Base-by-base conservation (phyloP, 1,284 basidiomycete species). In the Papiliotrema flavescens region DNA sequence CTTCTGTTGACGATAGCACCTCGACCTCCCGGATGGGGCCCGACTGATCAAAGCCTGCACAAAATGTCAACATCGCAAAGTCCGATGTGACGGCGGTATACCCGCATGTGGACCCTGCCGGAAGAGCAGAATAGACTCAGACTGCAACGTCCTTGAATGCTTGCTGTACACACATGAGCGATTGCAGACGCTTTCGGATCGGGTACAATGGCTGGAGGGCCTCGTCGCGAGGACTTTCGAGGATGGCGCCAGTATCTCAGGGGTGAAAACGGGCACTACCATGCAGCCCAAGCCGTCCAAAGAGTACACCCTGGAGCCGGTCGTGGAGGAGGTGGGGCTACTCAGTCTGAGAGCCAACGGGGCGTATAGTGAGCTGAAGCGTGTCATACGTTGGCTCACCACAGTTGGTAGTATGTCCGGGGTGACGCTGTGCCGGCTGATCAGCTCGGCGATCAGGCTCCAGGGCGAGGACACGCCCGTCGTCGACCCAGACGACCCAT, bases 281-380 rank as follows among this genome's bases (percentile, higher is more conserved):
- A 13, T 53, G 20, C 19, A 26, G n/a, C 20, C 24, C 7, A 53
- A 41, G 19, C 32, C 44, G 14, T 20, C 26, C 6, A 22, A 40
- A 24, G 37, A 26, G 26, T 39, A 36, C 24, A 22, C 44, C n/a
- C 20, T 24, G 7, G 46, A 47, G 22, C 44, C 35, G 20, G 24
- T 53, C 35, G 35, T 35, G n/a, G 51, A 53, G 37, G 51, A 53
- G 22, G 45, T 53, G 9, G 51, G 51, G 2, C 46, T 53, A 22
- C 37, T 53, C 8, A 47, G 51, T 19, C 28, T 53, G 6, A 32
- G 36, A 17, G 51, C 23, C 9, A 24, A 35, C 22, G 51, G 45
- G 7, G 47, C 51, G 6, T 53, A 53, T 39, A 53, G 51, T 53
- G 45, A 32, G 28, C 28, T 11, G 5, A 6, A 5, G 28, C 6